Evolutionary conservation across 441 rosid genomes (phyloP).

Genomic region (Erodium trifolium): DNA sequence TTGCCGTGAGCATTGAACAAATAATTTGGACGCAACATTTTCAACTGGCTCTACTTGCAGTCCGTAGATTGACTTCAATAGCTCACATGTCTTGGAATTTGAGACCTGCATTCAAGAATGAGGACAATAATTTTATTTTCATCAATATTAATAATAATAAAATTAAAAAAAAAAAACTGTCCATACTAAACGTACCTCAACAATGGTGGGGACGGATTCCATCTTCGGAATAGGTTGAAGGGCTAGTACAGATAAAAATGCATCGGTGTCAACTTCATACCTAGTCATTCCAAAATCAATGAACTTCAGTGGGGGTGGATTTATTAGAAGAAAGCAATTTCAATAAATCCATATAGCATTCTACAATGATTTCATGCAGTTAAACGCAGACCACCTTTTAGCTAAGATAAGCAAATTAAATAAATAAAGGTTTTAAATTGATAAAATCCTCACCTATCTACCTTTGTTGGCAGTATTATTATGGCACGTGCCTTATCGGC

Average conservation of each 20-base stretch:
- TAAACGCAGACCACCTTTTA: background rate
- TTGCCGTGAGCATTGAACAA: slow-evolving; percentile 97
- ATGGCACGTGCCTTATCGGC: slow-evolving; percentile 82
- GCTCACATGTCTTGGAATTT: slow-evolving; percentile 69
- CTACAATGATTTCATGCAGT: too few relatives aligned
- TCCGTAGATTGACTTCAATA: slow-evolving; percentile 75
- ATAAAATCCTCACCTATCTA: slow-evolving; percentile 56
- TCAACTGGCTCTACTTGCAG: slow-evolving; percentile 86
- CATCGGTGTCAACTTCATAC: slow-evolving; percentile 90
- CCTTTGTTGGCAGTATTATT: slow-evolving; percentile 75
- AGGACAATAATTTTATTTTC: slow-evolving; percentile 12
- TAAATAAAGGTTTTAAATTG: slow-evolving; percentile 11
- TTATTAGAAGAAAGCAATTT: background rate
- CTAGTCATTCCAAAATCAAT: slow-evolving; percentile 38
- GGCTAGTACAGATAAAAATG: slow-evolving; percentile 85
- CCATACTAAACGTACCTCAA: slow-evolving; percentile 55
- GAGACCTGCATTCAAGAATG: slow-evolving; percentile 55
- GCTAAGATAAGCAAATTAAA: slow-evolving; percentile 2
- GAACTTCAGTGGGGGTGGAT: slow-evolving; percentile 10
- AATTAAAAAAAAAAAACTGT: background rate
- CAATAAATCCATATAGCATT: too few relatives aligned
- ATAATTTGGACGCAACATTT: slow-evolving; percentile 80
- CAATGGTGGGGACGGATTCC: slow-evolving; percentile 78
- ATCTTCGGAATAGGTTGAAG: slow-evolving; percentile 73
- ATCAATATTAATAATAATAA: background rate